A percentile compares a stretch with the other conserved stretches of the same genome.
These are phyloP conservation scores for Colletotrichum sansevieriae DNA, from an alignment of 2,329 filamentous ascomycete genomes.

Conservation along the genomic window DNA sequence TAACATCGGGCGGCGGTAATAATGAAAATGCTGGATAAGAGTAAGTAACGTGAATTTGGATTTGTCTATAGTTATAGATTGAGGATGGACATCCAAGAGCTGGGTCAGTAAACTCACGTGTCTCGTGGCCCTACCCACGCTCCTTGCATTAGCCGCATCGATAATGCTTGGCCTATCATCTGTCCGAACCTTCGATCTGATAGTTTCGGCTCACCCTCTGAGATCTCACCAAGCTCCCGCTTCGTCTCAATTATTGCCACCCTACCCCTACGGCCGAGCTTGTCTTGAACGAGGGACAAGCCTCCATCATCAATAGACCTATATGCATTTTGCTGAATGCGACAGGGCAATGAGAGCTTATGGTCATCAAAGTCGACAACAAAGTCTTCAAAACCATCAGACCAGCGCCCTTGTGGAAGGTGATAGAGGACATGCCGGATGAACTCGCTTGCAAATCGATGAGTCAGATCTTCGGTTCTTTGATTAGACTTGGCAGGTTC, in stretches of 20 bases:
- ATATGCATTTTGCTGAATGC: not conserved
- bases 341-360: not conserved
- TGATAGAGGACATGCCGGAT: not conserved
- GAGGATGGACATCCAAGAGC: not conserved
- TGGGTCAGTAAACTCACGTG: not conserved
- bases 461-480: not conserved
- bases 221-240: not conserved
- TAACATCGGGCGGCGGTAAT: not conserved
- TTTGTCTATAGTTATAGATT: not conserved
- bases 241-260: not conserved
- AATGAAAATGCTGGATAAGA: not conserved
- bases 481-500: not conserved
- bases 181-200: not conserved
- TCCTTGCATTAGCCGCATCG: not conserved
- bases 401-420: not conserved
- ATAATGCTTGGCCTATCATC: not conserved
- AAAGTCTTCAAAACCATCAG: not conserved
- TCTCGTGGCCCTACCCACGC: not conserved
- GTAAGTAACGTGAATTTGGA: not conserved
- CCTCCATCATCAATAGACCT: slow-evolving; percentile 1
- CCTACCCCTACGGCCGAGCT: not conserved
- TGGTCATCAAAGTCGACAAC: not conserved
- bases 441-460: slow-evolving; percentile 6
- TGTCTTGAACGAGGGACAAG: not conserved
- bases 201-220: not conserved